Evolutionary conservation across 2,329 filamentous ascomycete species (phyloP), one percentile per base, ranked within the genome.

Genomic region (Diaporthe eres): DNA sequence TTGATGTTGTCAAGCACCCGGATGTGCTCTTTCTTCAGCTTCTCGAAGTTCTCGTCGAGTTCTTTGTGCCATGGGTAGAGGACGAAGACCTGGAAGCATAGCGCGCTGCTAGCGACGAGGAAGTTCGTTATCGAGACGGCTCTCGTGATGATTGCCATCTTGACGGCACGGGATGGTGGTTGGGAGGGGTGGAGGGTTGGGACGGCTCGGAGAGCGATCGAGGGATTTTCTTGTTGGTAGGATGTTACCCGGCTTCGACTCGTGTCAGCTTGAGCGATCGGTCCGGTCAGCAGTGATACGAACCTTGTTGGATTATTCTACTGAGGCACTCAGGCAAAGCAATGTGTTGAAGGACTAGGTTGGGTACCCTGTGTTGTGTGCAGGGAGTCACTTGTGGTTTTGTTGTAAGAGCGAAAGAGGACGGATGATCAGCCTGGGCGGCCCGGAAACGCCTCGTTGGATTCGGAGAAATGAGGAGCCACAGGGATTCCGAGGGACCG

Each of bases 61-160:
- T 92, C 86, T 79, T 92, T 88, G 82, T 94, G 92, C 92, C 92
- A 94, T 1, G 92, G 92, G 82, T 94, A 94, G 15, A 94, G 86
- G 53, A 94, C 92, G 79, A 91, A 92, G 68, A 93, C 90, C 83
- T 94, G 92, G 82, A 94, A 94, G 49, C 86, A 86, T 47, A 94
- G 86, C 0, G 92, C 92, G 5, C 91, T 92, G 42, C 88, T 88
- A 72, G 91, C 92, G 76, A 94, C 90, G 77, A 88, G 81, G 80
- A 94, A 94, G 85, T 94, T 93, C 77, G 90, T 92, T 77, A 92
- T 78, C 15, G 91, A 92, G 77, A 93, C 85, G 70, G 83, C 79
- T 68, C 86, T 85, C 17, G 87, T 87, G 79, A 86, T 80, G 19
- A 73, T 55, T 7, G 63, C 51, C 74, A 77, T 76, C 17, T 44